Conservation (phyloP, 2,329 filamentous ascomycete species). For the Botryotinia convoluta region DNA sequence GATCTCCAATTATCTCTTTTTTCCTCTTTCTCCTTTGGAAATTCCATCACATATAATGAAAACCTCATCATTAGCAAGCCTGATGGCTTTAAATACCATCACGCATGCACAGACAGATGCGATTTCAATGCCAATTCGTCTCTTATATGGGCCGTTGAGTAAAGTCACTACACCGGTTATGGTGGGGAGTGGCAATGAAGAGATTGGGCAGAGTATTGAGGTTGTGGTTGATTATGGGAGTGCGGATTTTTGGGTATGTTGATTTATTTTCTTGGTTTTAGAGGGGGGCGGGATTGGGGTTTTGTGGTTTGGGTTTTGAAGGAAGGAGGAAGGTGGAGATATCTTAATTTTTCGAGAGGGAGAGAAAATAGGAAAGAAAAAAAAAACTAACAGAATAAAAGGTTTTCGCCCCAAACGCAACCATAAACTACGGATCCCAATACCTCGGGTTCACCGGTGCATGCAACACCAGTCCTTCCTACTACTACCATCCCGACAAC, state of each 20-base stretch:
- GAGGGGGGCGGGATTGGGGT: neutral
- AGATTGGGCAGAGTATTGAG: conserved; percentile 6
- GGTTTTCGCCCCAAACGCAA: conserved; percentile 16
- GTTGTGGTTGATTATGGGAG: conserved; percentile 19
- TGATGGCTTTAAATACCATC: neutral
- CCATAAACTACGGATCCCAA: conserved; percentile 9
- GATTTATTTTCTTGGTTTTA: neutral
- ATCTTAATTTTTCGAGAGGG: neutral
- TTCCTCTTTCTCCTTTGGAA: neutral
- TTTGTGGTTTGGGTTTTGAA: neutral
- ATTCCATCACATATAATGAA: neutral
- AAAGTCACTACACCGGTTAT: conserved; percentile 1
- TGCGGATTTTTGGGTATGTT: conserved; percentile 17
- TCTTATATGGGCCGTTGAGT: neutral
- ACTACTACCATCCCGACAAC: neutral
- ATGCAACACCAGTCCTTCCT: neutral
- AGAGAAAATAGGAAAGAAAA: neutral
- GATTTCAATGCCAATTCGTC: conserved; percentile 6
- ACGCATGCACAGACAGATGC: neutral
- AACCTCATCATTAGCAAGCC: neutral
- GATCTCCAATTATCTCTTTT: no score
- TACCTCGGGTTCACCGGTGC: conserved; percentile 7
- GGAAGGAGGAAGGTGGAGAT: neutral
- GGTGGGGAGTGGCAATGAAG: neutral
- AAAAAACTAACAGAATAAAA: neutral